These are phyloP conservation scores for Wickerhamiella dianesei DNA, from an alignment of 805 yeast genomes.

Conservation along the genomic window DNA sequence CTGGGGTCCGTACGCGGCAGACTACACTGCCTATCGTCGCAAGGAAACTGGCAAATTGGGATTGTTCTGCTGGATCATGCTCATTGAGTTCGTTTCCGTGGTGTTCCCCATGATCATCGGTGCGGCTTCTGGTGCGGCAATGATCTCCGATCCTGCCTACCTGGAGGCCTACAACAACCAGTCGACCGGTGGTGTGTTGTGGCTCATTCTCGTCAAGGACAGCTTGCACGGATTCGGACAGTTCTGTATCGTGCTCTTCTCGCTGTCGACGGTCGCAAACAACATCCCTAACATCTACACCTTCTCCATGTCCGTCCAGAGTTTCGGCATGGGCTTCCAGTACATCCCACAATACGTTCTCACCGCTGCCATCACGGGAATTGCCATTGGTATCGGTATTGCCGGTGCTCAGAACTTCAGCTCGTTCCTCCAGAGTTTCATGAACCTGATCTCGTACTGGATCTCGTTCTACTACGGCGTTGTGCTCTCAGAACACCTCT, in stretches of 20 bases:
- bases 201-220: conserved; percentile 60
- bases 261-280: conserved; percentile 78
- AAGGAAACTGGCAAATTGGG: conserved; percentile 42
- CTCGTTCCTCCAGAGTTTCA: conserved; percentile 65
- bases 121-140: conserved; percentile 72
- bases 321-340: conserved; percentile 61
- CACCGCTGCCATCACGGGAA: conserved; percentile 64
- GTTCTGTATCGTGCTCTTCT: conserved; percentile 73
- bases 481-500: conserved; percentile 66
- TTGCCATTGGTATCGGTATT: conserved; percentile 73
- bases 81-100: conserved; percentile 57
- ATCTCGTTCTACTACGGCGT: conserved; percentile 72
- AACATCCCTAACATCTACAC: conserved; percentile 93
- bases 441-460: conserved; percentile 87
- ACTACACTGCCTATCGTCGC: conserved; percentile 81
- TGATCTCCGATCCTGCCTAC: conserved; percentile 33
- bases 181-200: conserved; percentile 67
- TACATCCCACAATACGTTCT: conserved; percentile 71
- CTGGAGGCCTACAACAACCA: conserved; percentile 36
- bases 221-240: conserved; percentile 82
- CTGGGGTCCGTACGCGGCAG: conserved; percentile 88
- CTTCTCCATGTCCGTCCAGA: conserved; percentile 73
- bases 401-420: conserved; percentile 73
- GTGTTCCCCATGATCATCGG: conserved; percentile 67
- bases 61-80: conserved; percentile 49